Percentiles rank a stretch among this genome's conserved stretches.
Evolutionary conservation across 2,329 filamentous ascomycete genomes (phyloP).

Genomic region (Huntiella abstrusa): DNA sequence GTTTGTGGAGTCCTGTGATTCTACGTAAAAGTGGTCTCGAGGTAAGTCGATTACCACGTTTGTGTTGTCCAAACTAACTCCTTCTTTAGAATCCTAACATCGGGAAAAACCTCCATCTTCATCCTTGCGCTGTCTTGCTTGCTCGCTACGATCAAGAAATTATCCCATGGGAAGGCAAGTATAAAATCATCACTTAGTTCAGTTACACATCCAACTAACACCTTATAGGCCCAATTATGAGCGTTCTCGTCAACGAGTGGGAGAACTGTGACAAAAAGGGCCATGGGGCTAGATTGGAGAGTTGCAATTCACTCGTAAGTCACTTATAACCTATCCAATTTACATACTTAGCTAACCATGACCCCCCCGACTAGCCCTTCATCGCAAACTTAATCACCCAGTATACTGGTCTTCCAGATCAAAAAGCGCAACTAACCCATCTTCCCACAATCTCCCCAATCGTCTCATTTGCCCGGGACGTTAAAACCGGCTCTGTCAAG

Average conservation of each 20-base stretch:
- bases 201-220: not conserved
- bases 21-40: conserved; percentile 60
- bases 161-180: conserved; percentile 43
- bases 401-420: too few relatives aligned
- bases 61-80: not conserved
- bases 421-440: too few relatives aligned
- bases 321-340: conserved; percentile 1
- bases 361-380: too few relatives aligned
- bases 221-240: conserved; percentile 51
- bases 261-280: conserved; percentile 65
- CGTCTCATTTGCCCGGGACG: too few relatives aligned
- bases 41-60: conserved; percentile 21
- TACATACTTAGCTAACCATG: not conserved
- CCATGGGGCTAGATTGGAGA: conserved; percentile 69
- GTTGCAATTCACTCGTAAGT: conserved; percentile 46
- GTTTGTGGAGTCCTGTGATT: conserved; percentile 58
- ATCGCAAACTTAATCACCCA: too few relatives aligned
- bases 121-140: conserved; percentile 44
- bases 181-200: not conserved
- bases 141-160: conserved; percentile 53
- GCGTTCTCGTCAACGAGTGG: conserved; percentile 55
- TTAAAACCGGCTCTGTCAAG: too few relatives aligned
- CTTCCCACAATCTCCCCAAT: too few relatives aligned
- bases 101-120: conserved; percentile 63
- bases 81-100: conserved; percentile 50